These are phyloP conservation scores for Tremellales sp. DNA, from an alignment of 1,284 basidiomycete species.

Conservation along the genomic window DNA sequence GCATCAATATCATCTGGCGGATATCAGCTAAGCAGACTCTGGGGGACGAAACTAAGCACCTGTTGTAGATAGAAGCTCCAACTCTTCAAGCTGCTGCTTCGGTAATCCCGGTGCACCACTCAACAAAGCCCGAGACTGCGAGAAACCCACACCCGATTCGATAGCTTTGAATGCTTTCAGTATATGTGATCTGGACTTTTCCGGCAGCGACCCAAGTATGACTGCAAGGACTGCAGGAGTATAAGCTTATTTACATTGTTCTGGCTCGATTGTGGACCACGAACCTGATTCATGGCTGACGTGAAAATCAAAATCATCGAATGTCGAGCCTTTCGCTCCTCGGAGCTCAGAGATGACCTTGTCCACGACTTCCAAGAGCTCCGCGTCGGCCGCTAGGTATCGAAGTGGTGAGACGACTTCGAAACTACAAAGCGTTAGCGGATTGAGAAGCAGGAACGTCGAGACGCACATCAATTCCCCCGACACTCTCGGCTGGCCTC, in stretches of 20 bases:
- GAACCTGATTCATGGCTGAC: constrained; percentile 42
- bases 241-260: background rate
- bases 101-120: constrained; percentile 28
- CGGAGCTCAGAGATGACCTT: constrained; percentile 46
- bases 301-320: constrained; percentile 47
- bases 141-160: constrained; percentile 16
- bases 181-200: constrained; percentile 28
- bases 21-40: background rate
- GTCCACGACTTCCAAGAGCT: constrained; percentile 47
- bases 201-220: constrained; percentile 34
- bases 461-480: constrained; percentile 39
- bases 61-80: constrained; percentile 64
- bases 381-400: constrained; percentile 45
- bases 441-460: background rate
- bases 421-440: constrained; percentile 23
- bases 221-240: constrained; percentile 32
- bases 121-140: constrained; percentile 25
- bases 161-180: constrained; percentile 37
- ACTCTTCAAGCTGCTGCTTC: constrained; percentile 32
- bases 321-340: constrained; percentile 28
- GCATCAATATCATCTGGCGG: constrained; percentile 30
- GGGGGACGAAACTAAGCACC: constrained; percentile 48
- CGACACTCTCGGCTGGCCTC: constrained; percentile 41
- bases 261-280: constrained; percentile 5
- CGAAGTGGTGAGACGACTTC: constrained; percentile 48